Evolutionary conservation across 1,284 basidiomycete genomes (phyloP).

Genomic region (Anthracocystis walkeri): DNA sequence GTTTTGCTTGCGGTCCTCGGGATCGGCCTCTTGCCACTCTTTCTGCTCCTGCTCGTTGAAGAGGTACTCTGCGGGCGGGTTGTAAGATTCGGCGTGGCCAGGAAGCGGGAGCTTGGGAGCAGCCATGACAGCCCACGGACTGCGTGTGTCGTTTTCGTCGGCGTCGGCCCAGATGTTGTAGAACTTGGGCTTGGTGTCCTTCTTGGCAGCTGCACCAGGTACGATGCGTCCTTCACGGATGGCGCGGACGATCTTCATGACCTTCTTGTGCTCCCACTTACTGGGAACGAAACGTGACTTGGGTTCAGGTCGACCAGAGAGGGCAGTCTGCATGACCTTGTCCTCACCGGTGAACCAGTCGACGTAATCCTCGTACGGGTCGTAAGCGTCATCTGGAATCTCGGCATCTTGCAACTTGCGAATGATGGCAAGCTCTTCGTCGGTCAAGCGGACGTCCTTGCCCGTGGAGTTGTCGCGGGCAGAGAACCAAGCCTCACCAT

Average conservation of each 20-base stretch:
- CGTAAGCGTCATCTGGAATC: constrained; percentile 87
- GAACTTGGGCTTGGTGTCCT: constrained; percentile 79
- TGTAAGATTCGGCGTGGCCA: constrained; percentile 94
- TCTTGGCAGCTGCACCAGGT: constrained; percentile 79
- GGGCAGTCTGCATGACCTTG: constrained; percentile 91
- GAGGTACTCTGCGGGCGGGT: constrained; percentile 96
- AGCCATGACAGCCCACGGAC: constrained; percentile 74
- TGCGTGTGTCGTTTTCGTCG: constrained; percentile 70
- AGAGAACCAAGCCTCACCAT: constrained; percentile 90
- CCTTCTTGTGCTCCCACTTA: constrained; percentile 99
- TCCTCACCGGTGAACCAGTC: constrained; percentile 99
- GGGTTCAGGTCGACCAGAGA: constrained; percentile 91
- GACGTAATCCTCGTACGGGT: constrained; percentile 85
- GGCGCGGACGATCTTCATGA: constrained; percentile 99
- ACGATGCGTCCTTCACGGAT: constrained; percentile 95
- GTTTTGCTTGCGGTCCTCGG: constrained; percentile 90
- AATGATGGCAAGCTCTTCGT: constrained; percentile 95
- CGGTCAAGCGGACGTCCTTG: constrained; percentile 84
- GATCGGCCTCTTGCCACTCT: constrained; percentile 85
- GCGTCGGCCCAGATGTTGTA: constrained; percentile 87
- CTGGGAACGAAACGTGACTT: constrained; percentile 96
- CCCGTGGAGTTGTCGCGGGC: constrained; percentile 91
- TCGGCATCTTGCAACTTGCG: constrained; percentile 87
- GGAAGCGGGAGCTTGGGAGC: constrained; percentile 92
- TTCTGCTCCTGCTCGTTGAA: constrained; percentile 86